Evolutionary conservation across 2,329 filamentous ascomycete genomes (phyloP).

Genomic region (Colletotrichum zoysiae): DNA sequence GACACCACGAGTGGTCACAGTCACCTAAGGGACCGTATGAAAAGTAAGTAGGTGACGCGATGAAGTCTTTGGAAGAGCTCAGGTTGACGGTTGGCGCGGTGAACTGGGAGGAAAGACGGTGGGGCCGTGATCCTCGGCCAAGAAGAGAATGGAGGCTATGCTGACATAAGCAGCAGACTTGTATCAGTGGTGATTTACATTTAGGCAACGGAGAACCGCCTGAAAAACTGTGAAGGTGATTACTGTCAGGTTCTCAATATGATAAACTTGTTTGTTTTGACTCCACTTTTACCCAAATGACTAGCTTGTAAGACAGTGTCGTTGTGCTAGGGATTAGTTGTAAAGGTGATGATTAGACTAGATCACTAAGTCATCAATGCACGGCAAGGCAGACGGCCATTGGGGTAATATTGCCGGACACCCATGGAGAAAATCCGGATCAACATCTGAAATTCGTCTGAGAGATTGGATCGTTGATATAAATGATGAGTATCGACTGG

Average conservation of each 20-base stretch:
- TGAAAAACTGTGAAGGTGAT: not conserved
- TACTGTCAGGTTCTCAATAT: not conserved
- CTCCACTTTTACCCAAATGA: not conserved
- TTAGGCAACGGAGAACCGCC: no score
- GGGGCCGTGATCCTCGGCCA: not conserved
- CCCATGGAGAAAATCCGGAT: no score
- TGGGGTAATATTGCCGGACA: no score
- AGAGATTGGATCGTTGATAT: no score
- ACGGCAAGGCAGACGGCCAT: no score
- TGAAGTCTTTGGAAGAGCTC: not conserved
- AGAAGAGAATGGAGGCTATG: not conserved
- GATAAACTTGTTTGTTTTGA: not conserved
- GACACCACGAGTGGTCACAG: fast-evolving
- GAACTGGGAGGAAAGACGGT: not conserved
- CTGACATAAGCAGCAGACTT: slow-evolving; percentile 1
- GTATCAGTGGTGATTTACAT: not conserved
- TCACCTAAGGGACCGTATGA: not conserved
- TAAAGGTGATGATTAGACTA: no score
- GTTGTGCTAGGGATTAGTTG: no score
- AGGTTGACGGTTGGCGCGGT: not conserved
- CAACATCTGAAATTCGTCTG: no score
- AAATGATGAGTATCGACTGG: no score
- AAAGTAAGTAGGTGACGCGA: not conserved
- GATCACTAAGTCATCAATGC: no score
- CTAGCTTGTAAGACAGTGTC: not conserved